Base-by-base conservation (phyloP, 352 stramenopile species). In the Saprolegnia diclina region DNA sequence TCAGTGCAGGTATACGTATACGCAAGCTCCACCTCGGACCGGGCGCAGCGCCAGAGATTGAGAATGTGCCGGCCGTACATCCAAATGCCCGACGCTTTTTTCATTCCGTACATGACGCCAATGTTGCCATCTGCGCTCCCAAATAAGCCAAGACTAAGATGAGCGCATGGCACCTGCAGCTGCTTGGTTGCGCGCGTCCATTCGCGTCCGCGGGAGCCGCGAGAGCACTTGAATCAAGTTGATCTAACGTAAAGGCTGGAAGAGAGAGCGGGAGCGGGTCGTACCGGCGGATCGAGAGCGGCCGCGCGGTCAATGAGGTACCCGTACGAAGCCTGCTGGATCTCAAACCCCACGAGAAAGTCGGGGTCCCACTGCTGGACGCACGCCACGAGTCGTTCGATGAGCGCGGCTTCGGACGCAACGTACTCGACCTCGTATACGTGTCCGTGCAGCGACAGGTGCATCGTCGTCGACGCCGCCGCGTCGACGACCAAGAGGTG, bases 41-140 rank as follows among this genome's bases (percentile, higher is more conserved):
- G 78, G 21, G 84, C 78, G 67, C 92, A 88, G 54, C 91, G 80
- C 93, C 93, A 98, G n/a, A 97, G 67, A 74, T 98, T 98, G 2
- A 98, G 70, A 54, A 97, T 82, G 59, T 93, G 89, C 14, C 93
- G 80, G 0, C 92, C 92, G 46, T 92, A 85, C 42, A 98, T 77
- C 88, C 88, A 97, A 40, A 97, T 69, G 0, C 91, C 90, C 18
- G 87, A 87, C 14, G 87, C 84, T 62, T 94, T 95, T 32, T 82
- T 90, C 26, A 92, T 77, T 44, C 84, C 84, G 81, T 85, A 92
- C 1, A 68, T 76, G 35, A 83, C 90, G n/a, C 83, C 87, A 45
- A 92, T 88, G 10, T 73, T 67, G 22, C 75, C 76, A 1, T 65
- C 73, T 21, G 66, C 70, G 0, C 77, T 67, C 50, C 74, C 65